phyloP scores from a whole-genome alignment of 192 early-diverging fungal genomes.

The Kickxella alabastrina region DNA sequence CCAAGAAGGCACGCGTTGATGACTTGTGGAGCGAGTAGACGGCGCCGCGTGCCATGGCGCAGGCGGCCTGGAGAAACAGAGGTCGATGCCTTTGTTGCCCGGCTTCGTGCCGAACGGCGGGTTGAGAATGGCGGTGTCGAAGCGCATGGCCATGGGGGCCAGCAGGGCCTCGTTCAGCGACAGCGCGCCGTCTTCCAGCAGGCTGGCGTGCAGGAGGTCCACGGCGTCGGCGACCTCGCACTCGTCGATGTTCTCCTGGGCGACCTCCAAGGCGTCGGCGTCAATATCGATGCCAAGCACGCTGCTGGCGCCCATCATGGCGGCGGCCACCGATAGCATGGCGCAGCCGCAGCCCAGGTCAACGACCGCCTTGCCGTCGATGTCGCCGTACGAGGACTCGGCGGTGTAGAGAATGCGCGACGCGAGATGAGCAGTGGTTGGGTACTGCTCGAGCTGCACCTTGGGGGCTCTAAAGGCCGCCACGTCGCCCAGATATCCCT shows the following conservation, averaged over 20 bases:
- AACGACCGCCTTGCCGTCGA: conserved; percentile 64
- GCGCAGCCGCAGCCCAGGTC: conserved; percentile 80
- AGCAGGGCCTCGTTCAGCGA: conserved; percentile 23
- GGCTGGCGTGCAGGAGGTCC: conserved; percentile 61
- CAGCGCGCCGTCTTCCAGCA: conserved; percentile 21
- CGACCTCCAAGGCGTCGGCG: conserved; percentile 64
- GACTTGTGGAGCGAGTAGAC: conserved; percentile 80
- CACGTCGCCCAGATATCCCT: conserved; percentile 61
- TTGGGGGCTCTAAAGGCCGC: conserved; percentile 65
- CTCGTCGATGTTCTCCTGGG: conserved; percentile 60
- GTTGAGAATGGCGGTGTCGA: conserved; percentile 80
- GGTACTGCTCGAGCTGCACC: conserved; percentile 75
- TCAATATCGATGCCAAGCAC: conserved; percentile 68
- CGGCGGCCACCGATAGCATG: conserved; percentile 63
- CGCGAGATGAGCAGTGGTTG: conserved; percentile 71
- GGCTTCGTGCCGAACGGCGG: conserved; percentile 79
- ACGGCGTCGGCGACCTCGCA: conserved; percentile 56
- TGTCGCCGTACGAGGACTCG: conserved; percentile 66
- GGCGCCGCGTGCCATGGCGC: conserved; percentile 55
- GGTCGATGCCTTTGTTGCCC: conserved; percentile 68
- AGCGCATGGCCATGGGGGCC: conserved; percentile 46
- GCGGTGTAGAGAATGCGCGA: conserved; percentile 74
- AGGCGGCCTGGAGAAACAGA: conserved; percentile 68
- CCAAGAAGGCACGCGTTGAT: conserved; percentile 67
- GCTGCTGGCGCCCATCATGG: conserved; percentile 57